Evolutionary conservation across 2,329 filamentous ascomycete species (phyloP).

Genomic region (Microdochium trichocladiopsis): DNA sequence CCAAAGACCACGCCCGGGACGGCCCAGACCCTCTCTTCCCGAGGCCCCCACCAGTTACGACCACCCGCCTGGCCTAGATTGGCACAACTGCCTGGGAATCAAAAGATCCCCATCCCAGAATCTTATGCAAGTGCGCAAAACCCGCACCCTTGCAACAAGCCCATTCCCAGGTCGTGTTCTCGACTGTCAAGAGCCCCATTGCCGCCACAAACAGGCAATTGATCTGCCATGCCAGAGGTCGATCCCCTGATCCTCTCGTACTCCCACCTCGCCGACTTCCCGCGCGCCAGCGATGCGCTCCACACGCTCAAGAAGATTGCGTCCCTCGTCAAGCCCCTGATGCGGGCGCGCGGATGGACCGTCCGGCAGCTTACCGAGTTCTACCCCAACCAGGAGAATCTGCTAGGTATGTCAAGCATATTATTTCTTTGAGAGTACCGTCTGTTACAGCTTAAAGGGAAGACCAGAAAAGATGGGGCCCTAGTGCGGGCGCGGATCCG

Average conservation of each 20-base stretch:
- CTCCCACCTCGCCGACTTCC: conserved; percentile 39
- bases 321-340: conserved; percentile 88
- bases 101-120: too few species aligned
- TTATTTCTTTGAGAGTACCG: not conserved
- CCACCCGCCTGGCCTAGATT: too few species aligned
- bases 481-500: not conserved
- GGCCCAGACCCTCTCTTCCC: too few species aligned
- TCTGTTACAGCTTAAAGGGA: not conserved
- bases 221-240: conserved; percentile 29
- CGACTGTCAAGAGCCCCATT: too few species aligned
- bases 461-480: conserved; percentile 1
- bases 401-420: conserved; percentile 53
- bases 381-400: conserved; percentile 64
- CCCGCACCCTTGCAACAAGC: too few species aligned
- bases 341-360: conserved; percentile 78
- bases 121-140: too few species aligned
- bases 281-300: conserved; percentile 41
- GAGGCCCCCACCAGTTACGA: too few species aligned
- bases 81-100: too few species aligned
- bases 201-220: not conserved
- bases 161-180: too few species aligned
- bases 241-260: conserved; percentile 40
- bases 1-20: too few species aligned
- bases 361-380: conserved; percentile 80
- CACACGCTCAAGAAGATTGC: conserved; percentile 70